A percentile compares a stretch with the other conserved stretches of the same genome.
Evolutionary conservation across 257 asterid species (phyloP).

Genomic region (Fraxinus americana): DNA sequence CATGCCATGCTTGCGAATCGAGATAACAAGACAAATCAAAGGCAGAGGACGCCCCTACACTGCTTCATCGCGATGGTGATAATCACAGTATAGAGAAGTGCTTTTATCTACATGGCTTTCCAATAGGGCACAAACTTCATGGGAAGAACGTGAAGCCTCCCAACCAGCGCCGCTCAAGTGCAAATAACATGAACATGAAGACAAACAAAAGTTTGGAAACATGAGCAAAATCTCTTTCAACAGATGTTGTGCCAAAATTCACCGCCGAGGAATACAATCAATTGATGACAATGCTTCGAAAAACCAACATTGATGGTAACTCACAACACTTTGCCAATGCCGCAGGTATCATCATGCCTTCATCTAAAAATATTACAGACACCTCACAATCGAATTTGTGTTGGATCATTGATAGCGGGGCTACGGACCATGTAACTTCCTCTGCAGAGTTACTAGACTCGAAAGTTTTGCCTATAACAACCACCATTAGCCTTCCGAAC

Average conservation of each 20-base stretch:
- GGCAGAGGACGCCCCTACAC: neutral
- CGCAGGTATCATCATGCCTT: no score
- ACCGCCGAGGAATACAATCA: no score
- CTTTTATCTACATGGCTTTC: neutral
- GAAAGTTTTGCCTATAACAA: neutral
- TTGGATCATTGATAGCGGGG: constrained; percentile 3
- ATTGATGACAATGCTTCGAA: no score
- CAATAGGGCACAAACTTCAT: neutral
- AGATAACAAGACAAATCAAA: neutral
- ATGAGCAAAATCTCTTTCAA: neutral
- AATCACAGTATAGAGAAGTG: neutral
- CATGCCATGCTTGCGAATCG: neutral
- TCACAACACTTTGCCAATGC: no score
- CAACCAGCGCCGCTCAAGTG: neutral
- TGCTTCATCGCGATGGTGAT: neutral
- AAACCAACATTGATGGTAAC: no score
- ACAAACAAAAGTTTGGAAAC: neutral
- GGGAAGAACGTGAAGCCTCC: neutral
- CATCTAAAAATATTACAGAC: no score
- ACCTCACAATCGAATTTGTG: neutral
- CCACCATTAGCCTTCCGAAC: no score
- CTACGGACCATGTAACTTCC: neutral
- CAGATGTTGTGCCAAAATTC: neutral
- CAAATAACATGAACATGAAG: neutral
- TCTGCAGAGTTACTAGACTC: no score